Base-by-base conservation (phyloP, 176 grass and related monocot genomes). In the Dendrocalamus sinicus region DNA sequence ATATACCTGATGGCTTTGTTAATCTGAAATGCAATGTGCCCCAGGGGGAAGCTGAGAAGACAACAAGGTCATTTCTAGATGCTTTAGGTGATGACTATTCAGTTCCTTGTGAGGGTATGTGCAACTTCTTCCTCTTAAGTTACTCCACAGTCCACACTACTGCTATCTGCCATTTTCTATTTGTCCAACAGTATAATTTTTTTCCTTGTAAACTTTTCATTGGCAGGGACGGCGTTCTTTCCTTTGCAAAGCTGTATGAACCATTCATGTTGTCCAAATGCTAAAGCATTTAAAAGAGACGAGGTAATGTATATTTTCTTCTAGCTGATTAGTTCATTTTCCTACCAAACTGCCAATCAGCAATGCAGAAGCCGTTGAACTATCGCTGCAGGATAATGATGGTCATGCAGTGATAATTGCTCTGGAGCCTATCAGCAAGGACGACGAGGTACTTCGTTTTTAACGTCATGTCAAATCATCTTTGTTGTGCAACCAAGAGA, bases 241-340 rank as follows among this genome's bases (percentile, higher is more conserved):
- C 93, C 96, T 68, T 75, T 99, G n/a, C 96, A 99, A 80, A 99
- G 96, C 71, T 99, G 93, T 62, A 96, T 99, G 96, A 99, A 99
- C 17, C 96, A 99, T 71, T 99, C 93, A 11, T 99, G 93, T 62
- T 91, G 92, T 83, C 96, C 96, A 81, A 99, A 94, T 83, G 92
- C 96, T 41, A 96, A 91, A 94, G 96, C 93, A 84, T 96, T 94
- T 86, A 99, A 96, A 88, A 96, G 96, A 67, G 96, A 99, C 4
- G 88, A 94, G 93, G 90, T 96, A 70, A 55, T 7, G 24, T 62
- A 5, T 63, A 74, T 78, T 22, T 45, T 65, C 32, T 44, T 81
- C 39, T 1, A 53, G 60, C n/a, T 53, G 40, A 73, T 74, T 24
- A 10, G 2, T 58, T 69, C 70, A 69, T 84, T 79, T 80, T 26